Percentiles rank a stretch among this genome's conserved stretches.
These are phyloP conservation scores for Penicillium roqueforti DNA, from an alignment of 495 filamentous ascomycete species.

Conservation along the genomic window DNA sequence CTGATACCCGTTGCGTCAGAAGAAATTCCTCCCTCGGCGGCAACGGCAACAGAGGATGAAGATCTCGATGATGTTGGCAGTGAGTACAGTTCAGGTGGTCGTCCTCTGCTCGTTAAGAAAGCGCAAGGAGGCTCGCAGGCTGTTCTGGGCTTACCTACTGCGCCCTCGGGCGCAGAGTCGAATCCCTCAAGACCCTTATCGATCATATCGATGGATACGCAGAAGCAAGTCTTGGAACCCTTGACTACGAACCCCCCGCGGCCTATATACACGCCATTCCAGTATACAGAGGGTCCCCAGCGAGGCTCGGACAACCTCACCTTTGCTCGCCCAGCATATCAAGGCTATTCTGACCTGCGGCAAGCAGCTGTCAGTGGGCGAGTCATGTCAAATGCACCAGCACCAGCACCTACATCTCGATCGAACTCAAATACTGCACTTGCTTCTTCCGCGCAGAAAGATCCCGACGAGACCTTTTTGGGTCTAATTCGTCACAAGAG, in stretches of 20 bases:
- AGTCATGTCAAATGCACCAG: conserved; percentile 37
- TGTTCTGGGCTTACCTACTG: conserved; percentile 13
- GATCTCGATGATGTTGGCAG: conserved; percentile 24
- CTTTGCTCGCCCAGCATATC: conserved; percentile 40
- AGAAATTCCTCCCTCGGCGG: conserved; percentile 8
- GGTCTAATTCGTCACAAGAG: conserved; percentile 47
- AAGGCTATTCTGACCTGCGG: conserved; percentile 45
- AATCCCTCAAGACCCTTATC: conserved; percentile 22
- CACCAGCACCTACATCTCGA: conserved; percentile 8
- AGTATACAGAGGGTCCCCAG: conserved; percentile 46
- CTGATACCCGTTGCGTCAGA: conserved; percentile 36
- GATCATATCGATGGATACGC: conserved; percentile 18
- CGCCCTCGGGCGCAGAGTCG: conserved; percentile 7
- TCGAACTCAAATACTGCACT: conserved; percentile 17
- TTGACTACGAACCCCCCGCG: conserved; percentile 39
- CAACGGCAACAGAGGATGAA: conserved; percentile 18
- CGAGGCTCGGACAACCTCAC: conserved; percentile 40
- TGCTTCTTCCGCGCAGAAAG: conserved; percentile 17
- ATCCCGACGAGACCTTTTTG: conserved; percentile 43
- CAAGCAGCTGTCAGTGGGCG: conserved; percentile 44
- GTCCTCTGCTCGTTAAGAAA: conserved; percentile 34
- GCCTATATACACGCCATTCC: conserved; percentile 46
- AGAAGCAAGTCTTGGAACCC: conserved; percentile 27
- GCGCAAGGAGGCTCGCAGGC: conserved; percentile 13
- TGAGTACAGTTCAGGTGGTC: conserved; percentile 48